Conservation (phyloP, 805 yeast species). For the Suhomyces prunicola region DNA sequence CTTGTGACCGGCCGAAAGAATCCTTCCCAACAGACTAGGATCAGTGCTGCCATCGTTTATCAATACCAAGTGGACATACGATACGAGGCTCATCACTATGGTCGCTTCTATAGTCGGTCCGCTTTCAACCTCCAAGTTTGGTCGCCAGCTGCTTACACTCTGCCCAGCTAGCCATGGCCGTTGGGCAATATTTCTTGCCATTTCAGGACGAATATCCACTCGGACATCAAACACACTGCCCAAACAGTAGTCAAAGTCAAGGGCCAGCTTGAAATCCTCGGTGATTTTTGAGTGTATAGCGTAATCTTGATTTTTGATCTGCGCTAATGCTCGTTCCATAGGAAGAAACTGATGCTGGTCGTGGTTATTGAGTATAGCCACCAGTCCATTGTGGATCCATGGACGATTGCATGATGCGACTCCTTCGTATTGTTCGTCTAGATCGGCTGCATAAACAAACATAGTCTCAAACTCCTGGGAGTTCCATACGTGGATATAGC, state of each 20-base stretch:
- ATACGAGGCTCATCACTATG: background rate
- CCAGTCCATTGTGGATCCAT: conserved; percentile 47
- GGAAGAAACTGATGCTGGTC: background rate
- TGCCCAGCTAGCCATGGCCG: conserved; percentile 6
- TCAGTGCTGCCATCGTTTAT: background rate
- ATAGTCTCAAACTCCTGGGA: conserved; percentile 23
- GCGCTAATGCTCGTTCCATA: conserved; percentile 8
- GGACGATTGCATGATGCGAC: conserved; percentile 47
- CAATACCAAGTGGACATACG: background rate
- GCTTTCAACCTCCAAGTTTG: background rate
- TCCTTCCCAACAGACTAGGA: conserved; percentile 5
- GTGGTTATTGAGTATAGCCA: conserved; percentile 14
- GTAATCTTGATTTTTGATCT: conserved; percentile 5
- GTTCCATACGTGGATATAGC: conserved; percentile 4
- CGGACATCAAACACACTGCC: conserved; percentile 6
- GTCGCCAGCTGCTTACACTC: background rate
- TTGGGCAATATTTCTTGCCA: background rate
- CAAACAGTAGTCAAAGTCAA: conserved; percentile 1
- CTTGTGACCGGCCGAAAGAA: background rate
- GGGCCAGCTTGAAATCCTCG: background rate
- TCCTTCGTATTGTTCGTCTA: conserved; percentile 50
- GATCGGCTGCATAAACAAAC: conserved; percentile 47
- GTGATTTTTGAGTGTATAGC: background rate
- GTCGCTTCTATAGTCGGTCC: background rate
- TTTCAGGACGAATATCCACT: conserved; percentile 2